Conservation (phyloP, 2,329 filamentous ascomycete species). For the Aspergillus novofumigatus region DNA sequence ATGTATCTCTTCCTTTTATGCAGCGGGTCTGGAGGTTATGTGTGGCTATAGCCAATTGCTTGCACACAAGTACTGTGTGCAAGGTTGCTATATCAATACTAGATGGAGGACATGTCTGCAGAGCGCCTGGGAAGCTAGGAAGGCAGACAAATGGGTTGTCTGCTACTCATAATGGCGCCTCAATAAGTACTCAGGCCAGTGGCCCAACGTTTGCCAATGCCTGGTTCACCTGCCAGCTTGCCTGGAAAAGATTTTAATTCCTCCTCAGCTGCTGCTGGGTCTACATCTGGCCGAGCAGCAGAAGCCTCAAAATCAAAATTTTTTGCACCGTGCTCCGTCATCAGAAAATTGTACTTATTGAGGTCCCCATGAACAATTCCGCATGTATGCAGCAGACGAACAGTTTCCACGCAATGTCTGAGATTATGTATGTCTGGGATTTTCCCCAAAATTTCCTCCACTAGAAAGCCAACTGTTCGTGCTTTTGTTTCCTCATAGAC, state of each 20-base stretch:
- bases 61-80: background rate
- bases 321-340: conserved; percentile 3
- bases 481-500: conserved; percentile 8
- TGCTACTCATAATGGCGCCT: too few species aligned
- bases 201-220: background rate
- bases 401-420: background rate
- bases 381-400: conserved; percentile 4
- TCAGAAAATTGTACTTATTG: conserved; percentile 9
- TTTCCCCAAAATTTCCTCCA: conserved; percentile 4
- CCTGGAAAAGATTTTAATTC: conserved; percentile 3
- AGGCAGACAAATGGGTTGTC: too few species aligned
- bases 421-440: conserved; percentile 4
- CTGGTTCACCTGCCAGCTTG: background rate
- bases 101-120: too few species aligned
- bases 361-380: conserved; percentile 6
- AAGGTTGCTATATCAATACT: too few species aligned
- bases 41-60: background rate
- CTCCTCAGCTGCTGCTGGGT: background rate
- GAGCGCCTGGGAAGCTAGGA: too few species aligned
- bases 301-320: conserved; percentile 7
- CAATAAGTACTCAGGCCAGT: too few species aligned
- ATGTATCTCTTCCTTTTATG: background rate
- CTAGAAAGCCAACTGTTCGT: conserved; percentile 7
- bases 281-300: background rate
- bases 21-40: background rate